A percentile compares a stretch with the other conserved stretches of the same genome.
These are phyloP conservation scores for Nicotiana obtusifolia DNA, from an alignment of 257 asterid species.

Conservation along the genomic window DNA sequence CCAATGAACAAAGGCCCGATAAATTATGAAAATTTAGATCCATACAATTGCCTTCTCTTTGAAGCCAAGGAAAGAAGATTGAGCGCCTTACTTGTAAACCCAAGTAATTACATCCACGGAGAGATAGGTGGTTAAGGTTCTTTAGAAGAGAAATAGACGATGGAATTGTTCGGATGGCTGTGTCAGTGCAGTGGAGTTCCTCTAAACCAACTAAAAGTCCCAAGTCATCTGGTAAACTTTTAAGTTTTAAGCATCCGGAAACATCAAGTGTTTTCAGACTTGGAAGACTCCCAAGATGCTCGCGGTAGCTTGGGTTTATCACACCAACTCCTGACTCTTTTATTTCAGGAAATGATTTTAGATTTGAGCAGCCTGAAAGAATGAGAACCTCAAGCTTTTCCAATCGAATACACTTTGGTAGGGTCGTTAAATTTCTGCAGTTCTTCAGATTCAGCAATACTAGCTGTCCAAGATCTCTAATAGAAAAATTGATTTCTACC, in stretches of 20 bases:
- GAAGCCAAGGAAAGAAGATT: background rate
- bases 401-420: constrained; percentile 3
- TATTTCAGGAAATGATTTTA: constrained; percentile 6
- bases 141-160: background rate
- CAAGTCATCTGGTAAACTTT: constrained; percentile 2
- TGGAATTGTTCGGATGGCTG: background rate
- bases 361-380: constrained; percentile 15
- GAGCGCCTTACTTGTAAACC: background rate
- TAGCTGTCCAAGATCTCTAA: constrained; percentile 1
- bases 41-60: background rate
- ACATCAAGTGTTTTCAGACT: background rate
- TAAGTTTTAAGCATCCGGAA: constrained; percentile 1
- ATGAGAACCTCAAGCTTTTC: background rate
- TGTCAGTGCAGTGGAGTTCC: background rate
- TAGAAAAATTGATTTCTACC: constrained; percentile 4
- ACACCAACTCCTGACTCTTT: background rate
- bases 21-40: background rate
- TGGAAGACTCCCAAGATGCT: background rate
- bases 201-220: background rate
- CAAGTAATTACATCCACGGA: constrained; percentile 11
- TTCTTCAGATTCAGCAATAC: background rate
- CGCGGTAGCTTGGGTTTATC: constrained; percentile 2
- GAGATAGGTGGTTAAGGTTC: constrained; percentile 9
- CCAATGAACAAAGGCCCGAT: constrained; percentile 10
- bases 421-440: constrained; percentile 9